Conservation (phyloP, 179 eudicot species). For the Beta corolliflora region DNA sequence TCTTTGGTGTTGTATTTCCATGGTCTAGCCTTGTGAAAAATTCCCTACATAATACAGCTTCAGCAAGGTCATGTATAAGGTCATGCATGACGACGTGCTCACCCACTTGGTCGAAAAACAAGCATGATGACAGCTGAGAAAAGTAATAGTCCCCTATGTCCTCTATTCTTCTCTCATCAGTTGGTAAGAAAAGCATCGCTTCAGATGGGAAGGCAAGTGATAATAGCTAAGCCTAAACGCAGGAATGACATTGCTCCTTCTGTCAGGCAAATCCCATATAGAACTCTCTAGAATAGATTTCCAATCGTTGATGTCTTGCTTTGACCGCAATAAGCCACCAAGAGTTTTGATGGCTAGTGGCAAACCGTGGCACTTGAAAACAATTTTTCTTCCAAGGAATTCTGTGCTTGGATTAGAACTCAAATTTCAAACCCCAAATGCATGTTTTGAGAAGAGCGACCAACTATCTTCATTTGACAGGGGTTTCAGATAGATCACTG, state of each 20-base stretch:
- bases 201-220: conserved; percentile 30
- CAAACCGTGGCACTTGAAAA: conserved; percentile 26
- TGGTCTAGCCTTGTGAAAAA: background rate
- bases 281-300: conserved; percentile 10
- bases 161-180: conserved; percentile 7
- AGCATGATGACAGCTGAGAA: background rate
- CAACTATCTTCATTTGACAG: conserved; percentile 30
- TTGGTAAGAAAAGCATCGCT: conserved; percentile 32
- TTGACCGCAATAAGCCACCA: conserved; percentile 28
- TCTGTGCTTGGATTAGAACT: background rate
- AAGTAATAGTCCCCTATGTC: background rate
- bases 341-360: conserved; percentile 26
- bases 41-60: background rate
- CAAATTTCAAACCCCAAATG: background rate
- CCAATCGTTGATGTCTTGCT: conserved; percentile 16
- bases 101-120: conserved; percentile 8
- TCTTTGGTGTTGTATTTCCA: background rate
- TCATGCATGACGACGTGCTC: conserved; percentile 27
- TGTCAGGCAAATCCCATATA: conserved; percentile 19
- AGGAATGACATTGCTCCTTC: conserved; percentile 13
- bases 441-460: conserved; percentile 26
- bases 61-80: conserved; percentile 30
- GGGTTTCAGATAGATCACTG: background rate
- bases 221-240: conserved; percentile 31
- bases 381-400: conserved; percentile 19